Evolutionary conservation across 345 rosid genomes (phyloP), one percentile per base, ranked within the genome.

Genomic region (Chamaenerion angustifolium): DNA sequence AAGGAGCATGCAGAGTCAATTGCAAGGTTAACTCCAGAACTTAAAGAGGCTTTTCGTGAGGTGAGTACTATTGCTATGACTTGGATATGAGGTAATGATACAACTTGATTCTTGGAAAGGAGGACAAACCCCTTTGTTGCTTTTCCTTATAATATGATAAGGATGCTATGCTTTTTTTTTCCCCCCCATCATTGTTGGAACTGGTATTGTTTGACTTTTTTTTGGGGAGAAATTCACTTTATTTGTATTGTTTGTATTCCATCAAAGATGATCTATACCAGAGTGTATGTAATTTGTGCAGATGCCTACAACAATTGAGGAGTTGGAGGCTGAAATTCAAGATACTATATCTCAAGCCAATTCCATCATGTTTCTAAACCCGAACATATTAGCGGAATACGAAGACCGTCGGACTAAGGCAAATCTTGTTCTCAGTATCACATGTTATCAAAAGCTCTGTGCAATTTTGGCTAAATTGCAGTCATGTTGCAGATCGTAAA

Each of bases 261-360:
- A 47, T 21, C 15, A 21, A 31, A 31, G 6, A 31, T 4, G 37
- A 31, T 31, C 25, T 31, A 31, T 31, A 31, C 37, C 37, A 31
- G 37, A 31, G 37, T 31, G 6, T 18, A 15, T 46, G 37, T 19
- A 40, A 18, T 55, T 7, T 41, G 41, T 58, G 54, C 68, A 76
- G 75, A 80, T 83, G 88, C 84, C 88, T 49, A 70, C 78, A 31
- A 86, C 95, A 12, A 60, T 90, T 41, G 98, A 86, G 76, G 95
- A 90, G 61, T 54, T 90, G 68, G 82, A 83, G 64, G 98, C 95
- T 46, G 92, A 92, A 12, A 86, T 86, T 54, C 83, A 83, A 66
- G 98, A 86, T 62, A 76, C 65, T 55, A 55, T 73, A 23, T 70
- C 88, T 63, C 86, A 81, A 71, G 95, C 95, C 44, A 90, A 90